A percentile compares a stretch with the other conserved stretches of the same genome.
Evolutionary conservation across 139 green algal species (phyloP).

Genomic region (Chlorella sp.): DNA sequence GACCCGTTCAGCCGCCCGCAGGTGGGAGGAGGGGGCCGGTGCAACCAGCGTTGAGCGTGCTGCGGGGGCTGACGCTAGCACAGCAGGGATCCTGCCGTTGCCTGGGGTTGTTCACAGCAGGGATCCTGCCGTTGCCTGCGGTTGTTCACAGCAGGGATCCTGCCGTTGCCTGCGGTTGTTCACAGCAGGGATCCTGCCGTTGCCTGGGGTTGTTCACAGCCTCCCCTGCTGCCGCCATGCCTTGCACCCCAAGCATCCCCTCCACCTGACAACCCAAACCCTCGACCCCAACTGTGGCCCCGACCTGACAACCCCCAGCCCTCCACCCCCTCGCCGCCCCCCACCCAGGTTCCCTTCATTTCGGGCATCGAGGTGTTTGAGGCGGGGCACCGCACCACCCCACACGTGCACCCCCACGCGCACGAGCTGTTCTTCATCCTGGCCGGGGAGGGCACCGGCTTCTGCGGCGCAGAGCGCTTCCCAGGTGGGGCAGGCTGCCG

Average conservation of each 20-base stretch:
- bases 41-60: too few relatives aligned
- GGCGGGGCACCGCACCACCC: conserved; percentile 68
- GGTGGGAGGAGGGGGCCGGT: conserved; percentile 15
- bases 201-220: too few relatives aligned
- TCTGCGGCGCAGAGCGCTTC: conserved; percentile 53
- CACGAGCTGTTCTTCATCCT: conserved; percentile 93
- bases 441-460: conserved; percentile 61
- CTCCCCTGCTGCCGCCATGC: too few relatives aligned
- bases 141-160: not conserved
- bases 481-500: not conserved
- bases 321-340: not conserved
- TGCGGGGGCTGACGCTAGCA: too few relatives aligned
- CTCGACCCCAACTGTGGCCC: too few relatives aligned
- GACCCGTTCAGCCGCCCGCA: conserved; percentile 43
- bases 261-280: too few relatives aligned
- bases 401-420: conserved; percentile 70
- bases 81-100: not conserved
- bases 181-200: not conserved
- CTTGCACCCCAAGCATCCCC: too few relatives aligned
- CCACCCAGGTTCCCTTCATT: conserved; percentile 53
- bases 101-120: not conserved
- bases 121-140: not conserved
- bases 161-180: not conserved
- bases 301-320: too few relatives aligned
- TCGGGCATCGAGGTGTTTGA: conserved; percentile 87